Evolutionary conservation across 805 yeast genomes (phyloP).

Genomic region (Metschnikowia drakensbergensis): DNA sequence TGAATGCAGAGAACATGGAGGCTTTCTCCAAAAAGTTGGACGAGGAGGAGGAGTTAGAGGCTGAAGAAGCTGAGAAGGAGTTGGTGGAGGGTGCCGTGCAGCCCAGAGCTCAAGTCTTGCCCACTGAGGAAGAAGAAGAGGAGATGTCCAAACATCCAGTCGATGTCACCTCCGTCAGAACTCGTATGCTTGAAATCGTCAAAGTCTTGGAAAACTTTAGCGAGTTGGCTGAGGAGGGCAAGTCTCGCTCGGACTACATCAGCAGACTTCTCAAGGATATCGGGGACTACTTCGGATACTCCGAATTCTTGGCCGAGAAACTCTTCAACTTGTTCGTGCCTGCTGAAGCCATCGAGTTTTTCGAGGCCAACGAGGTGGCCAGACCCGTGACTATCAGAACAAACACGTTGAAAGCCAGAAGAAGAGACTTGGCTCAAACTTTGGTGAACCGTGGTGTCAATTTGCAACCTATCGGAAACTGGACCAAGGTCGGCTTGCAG

Average conservation of each 20-base stretch:
- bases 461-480: slow-evolving; percentile 91
- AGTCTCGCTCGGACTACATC: slow-evolving; percentile 77
- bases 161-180: slow-evolving; percentile 78
- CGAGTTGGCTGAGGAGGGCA: slow-evolving; percentile 77
- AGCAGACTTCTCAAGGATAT: slow-evolving; percentile 80
- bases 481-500: slow-evolving; percentile 98
- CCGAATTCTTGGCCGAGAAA: slow-evolving; percentile 89
- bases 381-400: slow-evolving; percentile 97
- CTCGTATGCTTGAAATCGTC: slow-evolving; percentile 92
- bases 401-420: slow-evolving; percentile 90
- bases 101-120: slow-evolving; percentile 76
- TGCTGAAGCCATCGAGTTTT: slow-evolving; percentile 94
- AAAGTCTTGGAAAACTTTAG: slow-evolving; percentile 90
- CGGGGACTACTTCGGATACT: slow-evolving; percentile 90
- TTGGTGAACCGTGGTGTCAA: slow-evolving; percentile 96
- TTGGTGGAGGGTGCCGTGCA: slow-evolving; percentile 50
- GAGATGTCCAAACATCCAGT: slow-evolving; percentile 52
- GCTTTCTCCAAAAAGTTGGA: slow-evolving; percentile 66
- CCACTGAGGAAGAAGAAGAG: slow-evolving; percentile 62
- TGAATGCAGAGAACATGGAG: slow-evolving; percentile 83
- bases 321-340: slow-evolving; percentile 89
- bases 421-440: slow-evolving; percentile 93
- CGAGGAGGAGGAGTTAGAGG: slow-evolving; percentile 47
- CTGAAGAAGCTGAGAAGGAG: slow-evolving; percentile 49
- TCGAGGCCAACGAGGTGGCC: slow-evolving; percentile 96